Conservation (phyloP, 139 green algal species). For the Nannochloris sp. region DNA sequence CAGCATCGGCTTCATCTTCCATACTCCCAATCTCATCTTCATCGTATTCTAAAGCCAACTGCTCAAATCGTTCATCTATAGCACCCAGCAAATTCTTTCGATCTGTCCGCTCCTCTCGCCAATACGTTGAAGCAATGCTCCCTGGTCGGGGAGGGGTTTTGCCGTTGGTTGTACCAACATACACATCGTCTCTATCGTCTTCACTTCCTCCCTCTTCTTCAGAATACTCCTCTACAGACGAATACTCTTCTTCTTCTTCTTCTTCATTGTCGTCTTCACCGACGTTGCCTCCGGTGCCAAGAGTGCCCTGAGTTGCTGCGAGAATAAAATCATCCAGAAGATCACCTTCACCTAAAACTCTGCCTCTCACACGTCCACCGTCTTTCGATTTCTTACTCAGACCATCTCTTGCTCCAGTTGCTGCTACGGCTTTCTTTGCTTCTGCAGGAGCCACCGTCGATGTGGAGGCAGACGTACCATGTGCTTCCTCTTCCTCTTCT, state of each 20-base stretch:
- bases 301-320: constrained; percentile 18
- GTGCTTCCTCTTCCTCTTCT: not conserved
- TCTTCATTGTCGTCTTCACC: not conserved
- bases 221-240: not conserved
- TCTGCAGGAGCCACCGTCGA: too few relatives aligned
- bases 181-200: not conserved
- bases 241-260: constrained; percentile 11
- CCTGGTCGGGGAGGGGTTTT: constrained; percentile 2
- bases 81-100: constrained; percentile 34
- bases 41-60: constrained; percentile 63
- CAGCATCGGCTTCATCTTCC: constrained; percentile 41
- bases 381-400: too few relatives aligned
- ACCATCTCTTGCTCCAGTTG: too few relatives aligned
- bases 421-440: too few relatives aligned
- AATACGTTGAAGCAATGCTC: constrained; percentile 65
- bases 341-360: constrained; percentile 35
- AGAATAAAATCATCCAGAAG: constrained; percentile 69
- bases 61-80: constrained; percentile 61
- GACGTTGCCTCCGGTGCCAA: not conserved
- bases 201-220: not conserved
- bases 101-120: constrained; percentile 61
- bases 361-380: not conserved
- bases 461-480: too few relatives aligned
- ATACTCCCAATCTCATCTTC: constrained; percentile 65
- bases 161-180: not conserved